phyloP scores from a whole-genome alignment of 164 flowering plant genomes.

The Warburgia ugandensis region DNA sequence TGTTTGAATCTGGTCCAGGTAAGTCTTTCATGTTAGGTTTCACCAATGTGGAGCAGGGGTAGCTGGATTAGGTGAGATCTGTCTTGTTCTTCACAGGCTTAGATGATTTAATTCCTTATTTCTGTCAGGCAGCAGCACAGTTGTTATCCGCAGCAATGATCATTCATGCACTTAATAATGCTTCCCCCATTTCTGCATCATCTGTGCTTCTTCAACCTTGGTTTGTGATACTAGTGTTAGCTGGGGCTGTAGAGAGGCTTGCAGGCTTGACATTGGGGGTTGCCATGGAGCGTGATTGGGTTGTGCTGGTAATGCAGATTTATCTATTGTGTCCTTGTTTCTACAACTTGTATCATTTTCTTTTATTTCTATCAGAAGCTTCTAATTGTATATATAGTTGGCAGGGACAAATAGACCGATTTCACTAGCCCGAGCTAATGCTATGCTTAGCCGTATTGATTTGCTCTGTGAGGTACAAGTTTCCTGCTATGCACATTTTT shows the following conservation, averaged over 20 bases:
- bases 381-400: constrained; percentile 37
- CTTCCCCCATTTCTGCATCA: constrained; percentile 32
- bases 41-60: neutral
- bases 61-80: no score
- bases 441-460: constrained; percentile 77
- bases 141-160: constrained; percentile 85
- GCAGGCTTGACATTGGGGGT: constrained; percentile 86
- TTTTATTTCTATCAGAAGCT: neutral
- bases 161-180: constrained; percentile 57
- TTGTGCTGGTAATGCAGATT: constrained; percentile 64
- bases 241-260: constrained; percentile 82
- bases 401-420: constrained; percentile 87
- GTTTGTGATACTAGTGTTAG: constrained; percentile 74
- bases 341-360: neutral
- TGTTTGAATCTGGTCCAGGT: constrained; percentile 78
- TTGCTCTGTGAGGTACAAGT: constrained; percentile 80
- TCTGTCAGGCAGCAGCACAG: constrained; percentile 82
- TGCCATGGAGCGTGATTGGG: constrained; percentile 98
- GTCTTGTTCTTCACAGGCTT: no score
- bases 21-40: constrained; percentile 7
- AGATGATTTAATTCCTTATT: constrained; percentile 7
- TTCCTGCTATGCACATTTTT: no score
- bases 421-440: constrained; percentile 96
- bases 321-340: neutral
- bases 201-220: constrained; percentile 77